Conservation (phyloP, 2,329 filamentous ascomycete species). For the Xylaria sp. region DNA sequence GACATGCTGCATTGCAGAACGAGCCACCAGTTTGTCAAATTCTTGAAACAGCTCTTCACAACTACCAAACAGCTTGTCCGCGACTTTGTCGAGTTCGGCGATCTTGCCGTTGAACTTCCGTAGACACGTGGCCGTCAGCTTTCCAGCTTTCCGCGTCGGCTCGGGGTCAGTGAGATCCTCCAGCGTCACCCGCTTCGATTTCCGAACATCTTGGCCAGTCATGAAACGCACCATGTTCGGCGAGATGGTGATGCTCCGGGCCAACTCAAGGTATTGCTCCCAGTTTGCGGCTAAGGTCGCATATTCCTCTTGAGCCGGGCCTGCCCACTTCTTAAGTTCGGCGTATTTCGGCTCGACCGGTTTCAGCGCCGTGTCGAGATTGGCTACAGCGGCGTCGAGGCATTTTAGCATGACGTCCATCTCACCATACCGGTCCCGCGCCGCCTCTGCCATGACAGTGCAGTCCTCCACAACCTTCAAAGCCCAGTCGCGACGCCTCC, state of each 20-base stretch:
- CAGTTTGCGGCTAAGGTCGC: constrained; percentile 64
- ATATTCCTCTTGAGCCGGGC: constrained; percentile 69
- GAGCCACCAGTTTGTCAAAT: constrained; percentile 62
- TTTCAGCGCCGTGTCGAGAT: constrained; percentile 75
- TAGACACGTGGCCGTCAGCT: constrained; percentile 60
- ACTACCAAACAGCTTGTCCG: constrained; percentile 61
- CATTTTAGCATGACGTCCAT: constrained; percentile 78
- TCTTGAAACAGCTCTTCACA: constrained; percentile 64
- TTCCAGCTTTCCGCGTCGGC: constrained; percentile 72
- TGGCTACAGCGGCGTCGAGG: constrained; percentile 82
- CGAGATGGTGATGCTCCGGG: constrained; percentile 66
- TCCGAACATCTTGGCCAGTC: constrained; percentile 52
- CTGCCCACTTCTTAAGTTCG: constrained; percentile 72
- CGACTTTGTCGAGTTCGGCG: constrained; percentile 61
- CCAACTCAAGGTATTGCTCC: constrained; percentile 68
- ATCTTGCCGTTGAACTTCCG: constrained; percentile 63
- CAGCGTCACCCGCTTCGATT: constrained; percentile 59
- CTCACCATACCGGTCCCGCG: constrained; percentile 69
- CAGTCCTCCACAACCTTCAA: constrained; percentile 70
- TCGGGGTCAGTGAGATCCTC: constrained; percentile 77
- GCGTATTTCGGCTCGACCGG: constrained; percentile 71
- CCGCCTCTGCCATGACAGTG: constrained; percentile 61
- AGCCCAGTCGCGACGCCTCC: constrained; percentile 79
- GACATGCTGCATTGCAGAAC: constrained; percentile 58
- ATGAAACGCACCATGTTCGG: constrained; percentile 68